Evolutionary conservation across 768 basidiomycete species (phyloP).

Genomic region (Trametes elegans): DNA sequence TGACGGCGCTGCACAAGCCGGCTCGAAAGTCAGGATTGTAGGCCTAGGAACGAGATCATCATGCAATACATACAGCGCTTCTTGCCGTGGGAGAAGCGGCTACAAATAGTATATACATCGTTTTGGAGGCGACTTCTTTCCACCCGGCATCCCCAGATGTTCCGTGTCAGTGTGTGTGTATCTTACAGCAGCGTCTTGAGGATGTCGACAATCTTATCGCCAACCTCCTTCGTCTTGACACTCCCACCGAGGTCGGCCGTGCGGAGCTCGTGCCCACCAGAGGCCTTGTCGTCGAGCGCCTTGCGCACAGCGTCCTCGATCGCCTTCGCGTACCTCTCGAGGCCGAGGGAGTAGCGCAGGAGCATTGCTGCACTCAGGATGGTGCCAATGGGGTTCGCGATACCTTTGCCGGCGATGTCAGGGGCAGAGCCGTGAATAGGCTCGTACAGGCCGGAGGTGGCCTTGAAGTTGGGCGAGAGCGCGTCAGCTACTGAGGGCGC

Average conservation of each 20-base stretch:
- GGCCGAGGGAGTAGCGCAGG: conserved; percentile 92
- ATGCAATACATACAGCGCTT: background rate
- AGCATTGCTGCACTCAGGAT: conserved; percentile 96
- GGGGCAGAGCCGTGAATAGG: conserved; percentile 98
- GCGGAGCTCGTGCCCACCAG: conserved; percentile 75
- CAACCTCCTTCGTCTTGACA: conserved; percentile 72
- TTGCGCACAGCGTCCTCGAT: conserved; percentile 91
- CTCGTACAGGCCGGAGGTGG: conserved; percentile 89
- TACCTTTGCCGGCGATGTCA: conserved; percentile 86
- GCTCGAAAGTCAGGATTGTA: background rate
- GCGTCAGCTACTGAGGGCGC: conserved; percentile 57
- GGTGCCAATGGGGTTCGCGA: conserved; percentile 93
- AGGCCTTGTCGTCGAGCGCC: conserved; percentile 68
- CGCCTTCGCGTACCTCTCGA: conserved; percentile 78
- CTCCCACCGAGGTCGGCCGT: conserved; percentile 88
- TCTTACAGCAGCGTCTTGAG: conserved; percentile 56
- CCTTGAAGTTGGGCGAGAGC: conserved; percentile 58
- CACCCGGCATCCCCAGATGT: background rate
- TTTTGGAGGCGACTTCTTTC: conserved; percentile 7
- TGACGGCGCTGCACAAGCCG: background rate
- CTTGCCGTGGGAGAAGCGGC: conserved; percentile 2
- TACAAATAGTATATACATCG: conserved; percentile 16
- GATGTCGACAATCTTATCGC: conserved; percentile 77
- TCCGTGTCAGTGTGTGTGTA: no score
- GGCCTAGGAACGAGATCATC: background rate